A percentile compares a stretch with the other conserved stretches of the same genome.
Conservation (phyloP, 306 rosid species). For the Quercus dentata region DNA sequence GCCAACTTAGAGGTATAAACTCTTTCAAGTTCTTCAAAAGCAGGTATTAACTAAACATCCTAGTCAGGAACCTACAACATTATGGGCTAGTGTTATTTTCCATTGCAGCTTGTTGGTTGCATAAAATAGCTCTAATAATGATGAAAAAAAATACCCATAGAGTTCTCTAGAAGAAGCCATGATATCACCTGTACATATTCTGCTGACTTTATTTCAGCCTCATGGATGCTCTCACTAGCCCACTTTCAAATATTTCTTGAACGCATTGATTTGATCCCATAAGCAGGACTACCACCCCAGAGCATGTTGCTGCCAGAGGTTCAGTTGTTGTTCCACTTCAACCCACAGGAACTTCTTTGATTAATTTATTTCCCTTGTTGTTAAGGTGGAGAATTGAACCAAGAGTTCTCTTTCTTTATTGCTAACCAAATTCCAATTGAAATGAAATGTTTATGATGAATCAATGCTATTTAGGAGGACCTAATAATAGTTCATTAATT, state of each 20-base stretch:
- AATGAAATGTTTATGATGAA: neutral
- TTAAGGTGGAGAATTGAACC: neutral
- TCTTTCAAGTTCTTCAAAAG: conserved; percentile 80
- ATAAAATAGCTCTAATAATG: too few species aligned
- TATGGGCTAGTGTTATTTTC: too few species aligned
- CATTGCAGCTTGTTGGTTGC: too few species aligned
- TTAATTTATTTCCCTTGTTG: neutral
- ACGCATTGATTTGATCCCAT: neutral
- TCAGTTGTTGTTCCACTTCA: neutral
- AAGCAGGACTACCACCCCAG: neutral
- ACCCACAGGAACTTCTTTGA: neutral
- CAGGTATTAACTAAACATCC: too few species aligned
- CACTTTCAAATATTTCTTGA: neutral
- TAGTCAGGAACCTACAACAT: too few species aligned
- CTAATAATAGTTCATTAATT: neutral
- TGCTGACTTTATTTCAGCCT: neutral
- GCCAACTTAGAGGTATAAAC: conserved; percentile 64
- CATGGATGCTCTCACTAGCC: neutral
- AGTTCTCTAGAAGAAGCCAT: neutral
- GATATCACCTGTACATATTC: neutral
- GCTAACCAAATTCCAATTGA: neutral
- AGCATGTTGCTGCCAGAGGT: neutral
- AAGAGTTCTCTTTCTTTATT: neutral
- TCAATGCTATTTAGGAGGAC: neutral
- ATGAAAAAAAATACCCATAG: too few species aligned